These are phyloP conservation scores for Actinomortierella ambigua DNA, from an alignment of 371 early-diverging fungal genomes.

Conservation along the genomic window DNA sequence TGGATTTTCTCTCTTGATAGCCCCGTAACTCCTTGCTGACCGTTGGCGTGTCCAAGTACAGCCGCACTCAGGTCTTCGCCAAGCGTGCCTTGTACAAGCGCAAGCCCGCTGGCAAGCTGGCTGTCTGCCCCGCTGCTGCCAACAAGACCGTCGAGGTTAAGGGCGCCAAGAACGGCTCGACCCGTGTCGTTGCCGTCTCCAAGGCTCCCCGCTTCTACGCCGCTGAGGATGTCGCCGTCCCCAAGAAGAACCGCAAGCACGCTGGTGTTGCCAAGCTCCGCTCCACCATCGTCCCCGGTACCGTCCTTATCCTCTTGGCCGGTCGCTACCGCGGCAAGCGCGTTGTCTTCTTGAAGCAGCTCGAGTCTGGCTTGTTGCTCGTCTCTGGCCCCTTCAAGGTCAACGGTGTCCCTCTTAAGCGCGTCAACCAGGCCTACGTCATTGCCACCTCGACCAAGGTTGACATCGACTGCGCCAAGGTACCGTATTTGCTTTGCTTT, in stretches of 20 bases:
- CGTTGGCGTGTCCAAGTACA: constrained; percentile 84
- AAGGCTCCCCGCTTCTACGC: constrained; percentile 87
- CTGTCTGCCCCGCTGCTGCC: constrained; percentile 56
- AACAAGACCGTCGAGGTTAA: constrained; percentile 77
- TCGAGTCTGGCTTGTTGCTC: constrained; percentile 92
- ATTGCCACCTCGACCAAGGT: constrained; percentile 98
- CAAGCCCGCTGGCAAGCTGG: constrained; percentile 64
- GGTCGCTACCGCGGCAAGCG: constrained; percentile 98
- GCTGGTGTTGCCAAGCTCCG: constrained; percentile 78
- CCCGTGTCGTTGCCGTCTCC: constrained; percentile 73
- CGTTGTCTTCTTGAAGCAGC: constrained; percentile 98
- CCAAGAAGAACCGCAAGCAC: constrained; percentile 87
- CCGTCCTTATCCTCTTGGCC: constrained; percentile 95
- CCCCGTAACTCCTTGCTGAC: constrained; percentile 80
- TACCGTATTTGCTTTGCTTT: constrained; percentile 42
- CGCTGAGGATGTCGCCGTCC: constrained; percentile 81
- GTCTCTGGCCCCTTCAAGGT: constrained; percentile 97
- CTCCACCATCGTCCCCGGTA: constrained; percentile 93
- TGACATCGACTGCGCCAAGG: constrained; percentile 79
- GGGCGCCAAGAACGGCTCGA: constrained; percentile 86
- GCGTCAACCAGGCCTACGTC: constrained; percentile 98
- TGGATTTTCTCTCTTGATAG: constrained; percentile 28
- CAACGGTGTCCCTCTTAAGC: constrained; percentile 98
- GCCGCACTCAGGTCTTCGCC: constrained; percentile 81
- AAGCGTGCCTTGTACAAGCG: constrained; percentile 88